These are phyloP conservation scores for Brassica napus DNA, from an alignment of 345 rosid genomes.

Conservation along the genomic window Da-Ae NC_063438.1:12274001-12274500, in stretches of 20 bases:
- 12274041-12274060: too few species aligned
- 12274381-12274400: neutral
- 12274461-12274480: conserved; percentile 81
- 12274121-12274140: too few species aligned
- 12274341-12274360: neutral
- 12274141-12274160: neutral
- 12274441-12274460: neutral
- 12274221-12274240: conserved; percentile 82
- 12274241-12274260: conserved; percentile 96
- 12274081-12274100: too few species aligned
- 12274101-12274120: too few species aligned
- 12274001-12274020: too few species aligned
- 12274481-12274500: conserved; percentile 96
- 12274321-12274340: neutral
- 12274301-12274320: conserved; percentile 40
- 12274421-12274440: conserved; percentile 6
- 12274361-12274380: neutral
- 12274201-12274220: conserved; percentile 94
- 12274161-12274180: conserved; percentile 73
- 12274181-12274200: conserved; percentile 92
- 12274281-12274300: conserved; percentile 98
- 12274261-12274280: conserved; percentile 97
- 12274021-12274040: too few species aligned
- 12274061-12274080: too few species aligned
- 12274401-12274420: conserved; percentile 8